phyloP scores from a whole-genome alignment of 1,284 basidiomycete species.

The Puccinia hordei region DNA sequence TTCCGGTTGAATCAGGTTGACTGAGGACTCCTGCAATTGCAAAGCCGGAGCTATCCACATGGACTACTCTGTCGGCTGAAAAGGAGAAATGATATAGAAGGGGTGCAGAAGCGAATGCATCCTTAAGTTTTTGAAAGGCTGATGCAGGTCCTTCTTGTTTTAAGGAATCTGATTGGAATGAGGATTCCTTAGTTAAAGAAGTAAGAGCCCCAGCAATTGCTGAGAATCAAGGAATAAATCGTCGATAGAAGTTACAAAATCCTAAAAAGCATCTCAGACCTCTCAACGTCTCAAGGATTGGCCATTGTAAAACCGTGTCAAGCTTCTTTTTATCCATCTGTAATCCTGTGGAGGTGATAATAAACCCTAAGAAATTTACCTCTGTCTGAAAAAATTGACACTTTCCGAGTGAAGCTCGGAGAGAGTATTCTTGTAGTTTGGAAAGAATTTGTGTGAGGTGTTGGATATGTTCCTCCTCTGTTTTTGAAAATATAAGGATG shows the following conservation, averaged over 20 bases:
- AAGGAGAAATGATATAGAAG: conserved; percentile 34
- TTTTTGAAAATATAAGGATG: no score
- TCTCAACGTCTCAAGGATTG: not conserved
- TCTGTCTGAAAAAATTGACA: no score
- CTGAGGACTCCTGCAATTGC: conserved; percentile 20
- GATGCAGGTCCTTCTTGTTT: not conserved
- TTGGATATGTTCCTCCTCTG: conserved; percentile 16
- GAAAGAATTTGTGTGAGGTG: not conserved
- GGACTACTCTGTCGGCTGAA: conserved; percentile 4
- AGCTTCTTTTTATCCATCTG: no score
- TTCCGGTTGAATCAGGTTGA: conserved; percentile 7
- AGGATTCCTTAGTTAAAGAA: not conserved
- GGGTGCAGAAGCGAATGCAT: not conserved
- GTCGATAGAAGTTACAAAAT: no score
- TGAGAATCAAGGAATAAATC: no score
- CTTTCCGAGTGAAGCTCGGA: not conserved
- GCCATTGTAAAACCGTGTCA: no score
- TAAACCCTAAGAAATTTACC: no score
- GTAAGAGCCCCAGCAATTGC: no score
- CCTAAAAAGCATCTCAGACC: not conserved
- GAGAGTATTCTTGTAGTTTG: conserved; percentile 1
- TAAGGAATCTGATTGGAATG: not conserved
- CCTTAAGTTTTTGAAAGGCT: not conserved
- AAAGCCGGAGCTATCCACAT: conserved; percentile 33
- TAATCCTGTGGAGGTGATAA: no score